phyloP scores from a whole-genome alignment of 2,329 filamentous ascomycete species.

The Arthrocladium fulminans region DNA sequence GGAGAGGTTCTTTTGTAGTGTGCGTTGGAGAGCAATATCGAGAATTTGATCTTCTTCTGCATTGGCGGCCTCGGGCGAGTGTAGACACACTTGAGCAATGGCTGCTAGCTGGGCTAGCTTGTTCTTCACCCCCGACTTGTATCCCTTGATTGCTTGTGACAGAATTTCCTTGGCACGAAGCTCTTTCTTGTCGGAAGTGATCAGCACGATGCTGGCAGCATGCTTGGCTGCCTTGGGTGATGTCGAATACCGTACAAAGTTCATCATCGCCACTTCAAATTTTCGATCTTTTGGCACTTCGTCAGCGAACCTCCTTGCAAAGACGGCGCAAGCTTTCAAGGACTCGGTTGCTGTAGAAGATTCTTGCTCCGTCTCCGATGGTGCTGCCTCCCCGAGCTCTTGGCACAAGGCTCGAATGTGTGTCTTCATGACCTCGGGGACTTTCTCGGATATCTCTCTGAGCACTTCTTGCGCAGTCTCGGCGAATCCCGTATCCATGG shows the following conservation, averaged over 20 bases:
- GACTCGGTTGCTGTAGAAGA: slow-evolving; percentile 74
- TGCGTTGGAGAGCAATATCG: slow-evolving; percentile 64
- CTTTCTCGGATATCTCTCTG: slow-evolving; percentile 81
- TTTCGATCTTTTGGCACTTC: slow-evolving; percentile 75
- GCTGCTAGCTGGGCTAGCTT: slow-evolving; percentile 55
- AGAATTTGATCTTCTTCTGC: slow-evolving; percentile 69
- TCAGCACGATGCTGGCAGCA: slow-evolving; percentile 81
- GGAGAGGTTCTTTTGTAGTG: slow-evolving; percentile 58
- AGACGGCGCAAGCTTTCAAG: slow-evolving; percentile 86
- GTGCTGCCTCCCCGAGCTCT: slow-evolving; percentile 71
- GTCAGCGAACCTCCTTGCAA: slow-evolving; percentile 73
- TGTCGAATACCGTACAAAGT: slow-evolving; percentile 72
- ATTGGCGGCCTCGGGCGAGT: slow-evolving; percentile 62
- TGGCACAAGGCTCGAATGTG: slow-evolving; percentile 88
- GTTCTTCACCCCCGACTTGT: slow-evolving; percentile 61
- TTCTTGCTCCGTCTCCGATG: slow-evolving; percentile 57
- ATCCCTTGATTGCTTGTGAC: slow-evolving; percentile 63
- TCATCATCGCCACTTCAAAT: slow-evolving; percentile 70
- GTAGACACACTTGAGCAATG: slow-evolving; percentile 60
- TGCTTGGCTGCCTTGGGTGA: slow-evolving; percentile 84
- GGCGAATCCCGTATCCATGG: slow-evolving; percentile 69
- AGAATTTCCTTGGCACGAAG: slow-evolving; percentile 79
- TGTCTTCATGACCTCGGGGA: slow-evolving; percentile 83
- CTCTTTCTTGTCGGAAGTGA: slow-evolving; percentile 66
- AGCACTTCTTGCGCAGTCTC: slow-evolving; percentile 77